Conservation (phyloP, 257 asterid species). For the Solanum tarijense region DNA sequence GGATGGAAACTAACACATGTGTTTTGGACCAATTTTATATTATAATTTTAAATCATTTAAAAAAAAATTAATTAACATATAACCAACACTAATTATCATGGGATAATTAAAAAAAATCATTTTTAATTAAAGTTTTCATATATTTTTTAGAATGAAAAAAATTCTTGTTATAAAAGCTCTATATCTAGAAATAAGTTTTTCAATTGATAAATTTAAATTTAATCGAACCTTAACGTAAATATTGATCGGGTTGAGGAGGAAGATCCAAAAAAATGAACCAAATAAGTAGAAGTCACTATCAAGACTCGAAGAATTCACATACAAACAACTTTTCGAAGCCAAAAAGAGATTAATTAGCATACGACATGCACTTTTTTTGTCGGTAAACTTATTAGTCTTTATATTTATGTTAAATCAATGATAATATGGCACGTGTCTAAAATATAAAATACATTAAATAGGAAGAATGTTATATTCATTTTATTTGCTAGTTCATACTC, state of each 20-base stretch:
- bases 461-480: background rate
- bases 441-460: background rate
- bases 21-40: no score
- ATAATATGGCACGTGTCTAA: background rate
- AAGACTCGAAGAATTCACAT: background rate
- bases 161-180: fast-evolving
- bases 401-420: background rate
- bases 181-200: no score
- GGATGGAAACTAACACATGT: background rate
- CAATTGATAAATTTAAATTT: background rate
- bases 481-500: background rate
- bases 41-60: no score
- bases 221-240: background rate
- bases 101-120: fast-evolving
- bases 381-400: background rate
- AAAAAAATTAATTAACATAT: background rate
- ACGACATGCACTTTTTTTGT: background rate
- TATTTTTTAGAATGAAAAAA: no score
- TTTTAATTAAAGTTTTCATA: no score
- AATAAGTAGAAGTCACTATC: background rate
- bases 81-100: no score
- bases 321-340: background rate
- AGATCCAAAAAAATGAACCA: background rate
- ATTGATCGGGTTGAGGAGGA: background rate
- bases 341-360: background rate